Evolutionary conservation across 805 yeast species (phyloP).

Genomic region (Myxozyma monticola): DNA sequence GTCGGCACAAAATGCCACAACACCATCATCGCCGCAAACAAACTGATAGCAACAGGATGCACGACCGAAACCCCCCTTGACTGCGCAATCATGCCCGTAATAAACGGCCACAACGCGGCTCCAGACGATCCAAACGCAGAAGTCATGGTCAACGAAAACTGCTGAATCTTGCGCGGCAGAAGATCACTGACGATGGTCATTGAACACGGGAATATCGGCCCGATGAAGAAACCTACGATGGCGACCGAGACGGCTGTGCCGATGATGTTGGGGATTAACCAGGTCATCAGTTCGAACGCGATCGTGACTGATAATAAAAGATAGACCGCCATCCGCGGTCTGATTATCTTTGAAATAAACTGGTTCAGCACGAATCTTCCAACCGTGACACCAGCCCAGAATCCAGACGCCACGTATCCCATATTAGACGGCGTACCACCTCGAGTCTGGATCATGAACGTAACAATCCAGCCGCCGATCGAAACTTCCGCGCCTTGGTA

Average conservation of each 20-base stretch:
- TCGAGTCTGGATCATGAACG: slow-evolving; percentile 58
- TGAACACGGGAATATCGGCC: slow-evolving; percentile 71
- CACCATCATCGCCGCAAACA: slow-evolving; percentile 29
- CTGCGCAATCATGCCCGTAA: slow-evolving; percentile 52
- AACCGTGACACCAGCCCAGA: slow-evolving; percentile 69
- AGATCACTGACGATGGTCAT: slow-evolving; percentile 61
- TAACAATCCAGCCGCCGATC: slow-evolving; percentile 69
- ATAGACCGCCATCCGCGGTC: slow-evolving; percentile 40
- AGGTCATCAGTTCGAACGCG: slow-evolving; percentile 44
- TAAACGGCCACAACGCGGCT: slow-evolving; percentile 69
- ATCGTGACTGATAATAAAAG: slow-evolving; percentile 42
- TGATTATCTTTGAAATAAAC: slow-evolving; percentile 35
- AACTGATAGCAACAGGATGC: slow-evolving; percentile 31
- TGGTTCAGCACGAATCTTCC: slow-evolving; percentile 56
- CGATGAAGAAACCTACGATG: slow-evolving; percentile 58
- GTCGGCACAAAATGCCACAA: slow-evolving; percentile 29
- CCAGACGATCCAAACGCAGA: slow-evolving; percentile 85
- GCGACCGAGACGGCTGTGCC: slow-evolving; percentile 50
- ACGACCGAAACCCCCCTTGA: slow-evolving; percentile 30
- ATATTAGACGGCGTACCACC: slow-evolving; percentile 48
- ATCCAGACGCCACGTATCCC: slow-evolving; percentile 67
- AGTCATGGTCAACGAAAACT: slow-evolving; percentile 67
- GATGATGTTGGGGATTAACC: slow-evolving; percentile 50
- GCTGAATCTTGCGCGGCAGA: slow-evolving; percentile 58
- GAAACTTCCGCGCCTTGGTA: slow-evolving; percentile 71